phyloP scores from a whole-genome alignment of 805 yeast genomes.

The Zygotorulaspora danielsina region DNA sequence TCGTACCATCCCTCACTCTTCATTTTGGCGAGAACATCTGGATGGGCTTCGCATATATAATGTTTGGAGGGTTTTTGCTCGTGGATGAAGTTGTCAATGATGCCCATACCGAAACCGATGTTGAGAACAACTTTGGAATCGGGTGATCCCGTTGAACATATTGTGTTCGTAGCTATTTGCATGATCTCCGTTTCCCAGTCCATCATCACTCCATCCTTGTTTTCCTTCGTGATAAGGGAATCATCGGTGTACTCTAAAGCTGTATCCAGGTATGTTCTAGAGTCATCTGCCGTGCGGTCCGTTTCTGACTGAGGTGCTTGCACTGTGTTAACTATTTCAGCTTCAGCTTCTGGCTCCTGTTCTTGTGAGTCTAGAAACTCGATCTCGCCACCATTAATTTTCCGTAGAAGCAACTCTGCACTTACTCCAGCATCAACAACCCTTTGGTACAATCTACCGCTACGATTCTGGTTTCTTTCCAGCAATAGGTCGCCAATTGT shows the following conservation, averaged over 20 bases:
- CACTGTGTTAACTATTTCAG: constrained; percentile 18
- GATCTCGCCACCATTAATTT: constrained; percentile 58
- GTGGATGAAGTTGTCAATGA: constrained; percentile 77
- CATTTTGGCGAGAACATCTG: constrained; percentile 74
- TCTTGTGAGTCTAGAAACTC: constrained; percentile 50
- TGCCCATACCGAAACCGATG: constrained; percentile 97
- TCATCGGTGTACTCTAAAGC: constrained; percentile 61
- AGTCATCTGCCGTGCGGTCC: constrained; percentile 60
- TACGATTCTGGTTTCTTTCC: constrained; percentile 43
- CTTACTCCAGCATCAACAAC: constrained; percentile 83
- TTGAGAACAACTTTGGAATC: constrained; percentile 55
- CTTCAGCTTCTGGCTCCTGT: constrained; percentile 22
- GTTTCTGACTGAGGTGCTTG: constrained; percentile 41
- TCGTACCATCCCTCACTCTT: constrained; percentile 77
- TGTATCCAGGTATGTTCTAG: constrained; percentile 58
- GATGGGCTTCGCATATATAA: constrained; percentile 92
- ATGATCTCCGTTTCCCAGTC: constrained; percentile 86
- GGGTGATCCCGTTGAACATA: constrained; percentile 46
- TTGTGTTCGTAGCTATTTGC: constrained; percentile 71
- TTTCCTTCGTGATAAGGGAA: constrained; percentile 66
- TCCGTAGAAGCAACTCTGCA: constrained; percentile 77
- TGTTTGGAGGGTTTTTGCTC: constrained; percentile 45
- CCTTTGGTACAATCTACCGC: constrained; percentile 42
- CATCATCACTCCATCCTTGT: constrained; percentile 95
- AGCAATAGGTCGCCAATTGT: constrained; percentile 83